phyloP scores from a whole-genome alignment of 225 moss, liverwort and hornwort genomes.

The Climacium dendroides region DNA sequence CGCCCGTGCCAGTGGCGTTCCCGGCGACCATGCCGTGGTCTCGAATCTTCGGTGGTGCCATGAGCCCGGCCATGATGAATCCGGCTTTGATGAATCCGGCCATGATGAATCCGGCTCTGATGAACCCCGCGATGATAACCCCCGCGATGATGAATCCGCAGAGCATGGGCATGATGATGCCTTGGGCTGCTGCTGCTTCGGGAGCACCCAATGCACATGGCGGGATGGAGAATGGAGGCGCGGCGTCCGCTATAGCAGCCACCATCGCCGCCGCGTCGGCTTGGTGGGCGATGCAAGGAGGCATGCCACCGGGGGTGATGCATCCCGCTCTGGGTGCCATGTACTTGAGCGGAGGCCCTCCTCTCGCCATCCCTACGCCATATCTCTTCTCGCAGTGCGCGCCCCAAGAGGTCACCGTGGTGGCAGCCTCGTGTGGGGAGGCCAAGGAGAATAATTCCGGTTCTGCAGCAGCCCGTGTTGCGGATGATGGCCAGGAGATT shows the following conservation, averaged over 20 bases:
- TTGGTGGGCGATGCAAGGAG: slow-evolving; percentile 63
- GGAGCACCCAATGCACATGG: slow-evolving; percentile 4
- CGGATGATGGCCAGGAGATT: slow-evolving; percentile 4
- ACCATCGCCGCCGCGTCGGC: slow-evolving; percentile 58
- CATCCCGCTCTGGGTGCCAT: slow-evolving; percentile 38
- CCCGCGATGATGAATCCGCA: not conserved
- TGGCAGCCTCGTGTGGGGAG: not conserved
- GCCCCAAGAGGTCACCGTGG: slow-evolving; percentile 15
- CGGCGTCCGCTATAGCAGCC: slow-evolving; percentile 44
- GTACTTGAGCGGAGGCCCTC: slow-evolving; percentile 20
- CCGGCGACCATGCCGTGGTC: slow-evolving; percentile 30
- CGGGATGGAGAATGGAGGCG: slow-evolving; percentile 23
- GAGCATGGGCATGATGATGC: slow-evolving; percentile 18
- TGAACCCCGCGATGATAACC: not conserved
- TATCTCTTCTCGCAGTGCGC: slow-evolving; percentile 24
- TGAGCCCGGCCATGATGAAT: slow-evolving; percentile 14
- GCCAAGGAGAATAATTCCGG: not conserved
- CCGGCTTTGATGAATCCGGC: slow-evolving; percentile 13
- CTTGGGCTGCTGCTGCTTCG: slow-evolving; percentile 5
- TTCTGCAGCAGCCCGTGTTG: not conserved
- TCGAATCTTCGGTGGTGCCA: slow-evolving; percentile 22
- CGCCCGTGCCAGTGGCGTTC: slow-evolving; percentile 20
- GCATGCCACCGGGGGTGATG: slow-evolving; percentile 34
- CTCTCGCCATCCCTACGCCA: slow-evolving; percentile 37
- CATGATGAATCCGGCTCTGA: slow-evolving; percentile 1